A percentile compares a stretch with the other conserved stretches of the same genome.
Evolutionary conservation across 495 filamentous ascomycete species (phyloP).

Genomic region (Trichoderma erinaceum): DNA sequence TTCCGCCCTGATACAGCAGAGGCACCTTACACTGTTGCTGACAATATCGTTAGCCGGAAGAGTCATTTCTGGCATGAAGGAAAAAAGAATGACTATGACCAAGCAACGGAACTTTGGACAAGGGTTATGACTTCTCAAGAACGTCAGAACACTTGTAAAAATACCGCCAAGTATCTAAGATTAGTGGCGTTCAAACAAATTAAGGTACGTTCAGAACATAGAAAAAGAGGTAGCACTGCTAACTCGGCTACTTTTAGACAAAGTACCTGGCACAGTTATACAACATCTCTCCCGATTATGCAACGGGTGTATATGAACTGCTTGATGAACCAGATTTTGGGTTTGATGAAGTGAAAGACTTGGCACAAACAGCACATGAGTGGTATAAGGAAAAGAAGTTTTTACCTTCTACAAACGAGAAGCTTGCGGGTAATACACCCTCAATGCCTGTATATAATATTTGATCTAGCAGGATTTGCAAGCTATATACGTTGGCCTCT

Average conservation of each 20-base stretch:
- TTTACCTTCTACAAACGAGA: slow-evolving; percentile 20
- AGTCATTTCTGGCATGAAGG: slow-evolving; percentile 51
- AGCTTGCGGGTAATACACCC: slow-evolving; percentile 19
- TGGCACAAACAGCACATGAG: slow-evolving; percentile 25
- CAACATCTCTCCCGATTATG: slow-evolving; percentile 44
- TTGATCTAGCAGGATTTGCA: not conserved
- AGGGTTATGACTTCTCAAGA: slow-evolving; percentile 41
- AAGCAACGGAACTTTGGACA: slow-evolving; percentile 44
- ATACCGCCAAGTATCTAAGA: slow-evolving; percentile 41
- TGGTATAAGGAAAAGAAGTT: slow-evolving; percentile 44
- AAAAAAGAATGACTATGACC: slow-evolving; percentile 47
- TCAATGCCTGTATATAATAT: slow-evolving; percentile 22
- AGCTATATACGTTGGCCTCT: too few species aligned
- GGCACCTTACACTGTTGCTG: slow-evolving; percentile 43
- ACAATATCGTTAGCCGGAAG: slow-evolving; percentile 47
- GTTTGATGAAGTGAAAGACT: slow-evolving; percentile 35
- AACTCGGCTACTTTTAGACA: slow-evolving; percentile 26
- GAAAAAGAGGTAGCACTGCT: not conserved
- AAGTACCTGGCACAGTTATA: slow-evolving; percentile 52
- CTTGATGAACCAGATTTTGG: slow-evolving; percentile 39
- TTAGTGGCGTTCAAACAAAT: slow-evolving; percentile 29
- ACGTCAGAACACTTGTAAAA: slow-evolving; percentile 40
- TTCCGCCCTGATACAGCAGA: slow-evolving; percentile 52
- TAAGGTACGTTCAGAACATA: slow-evolving; percentile 17
- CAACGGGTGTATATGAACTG: slow-evolving; percentile 40